Base-by-base conservation (phyloP, 108 stramenopile genomes). In the Fistulifera pelliculosa region DNA sequence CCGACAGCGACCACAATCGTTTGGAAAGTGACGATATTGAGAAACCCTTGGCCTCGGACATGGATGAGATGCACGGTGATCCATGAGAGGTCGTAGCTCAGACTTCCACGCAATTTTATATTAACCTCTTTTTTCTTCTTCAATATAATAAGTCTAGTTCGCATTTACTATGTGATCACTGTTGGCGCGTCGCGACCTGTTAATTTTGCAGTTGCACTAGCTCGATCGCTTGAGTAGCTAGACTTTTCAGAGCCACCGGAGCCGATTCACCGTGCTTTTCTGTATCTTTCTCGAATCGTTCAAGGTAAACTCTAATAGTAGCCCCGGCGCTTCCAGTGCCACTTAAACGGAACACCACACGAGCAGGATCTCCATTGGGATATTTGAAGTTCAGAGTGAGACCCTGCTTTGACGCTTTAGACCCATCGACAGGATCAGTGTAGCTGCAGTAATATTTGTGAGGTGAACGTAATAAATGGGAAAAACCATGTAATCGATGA, bases 221-320 rank as follows among this genome's bases (percentile, higher is more conserved):
- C 27, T 55, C 48, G 41, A 87, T 45, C 5, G 91, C 91, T 52
- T 76, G 64, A 22, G 83, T 81, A 0, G 87, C 91, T 28, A 93
- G 62, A 42, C 53, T 72, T 60, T 81, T 81, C 58, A 93, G 49
- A 27, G 79, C 83, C 0, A 64, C 76, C 13, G 85, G 85, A 25
- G 87, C 83, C 13, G 83, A 68, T 42, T 75, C 75, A 38, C 70
- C 76, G 44, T 83, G 79, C 35, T 83, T 77, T 7, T 69, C 50
- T 3, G 62, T 27, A 40, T 90, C 85, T 49, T 77, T 71, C 58
- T 95, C 93, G 67, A 79, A 96, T 58, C 79, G 87, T 69, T 99
- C 98, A 44, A 99, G 68, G 62, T 99, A 99, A 85, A 99, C 82
- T 49, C 99, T 90, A 49, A 99, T 81, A 7, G 99, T 99, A n/a